These are phyloP conservation scores for Aspergillus pseudoterreus DNA, from an alignment of 2,329 filamentous ascomycete genomes.

Conservation along the genomic window DNA sequence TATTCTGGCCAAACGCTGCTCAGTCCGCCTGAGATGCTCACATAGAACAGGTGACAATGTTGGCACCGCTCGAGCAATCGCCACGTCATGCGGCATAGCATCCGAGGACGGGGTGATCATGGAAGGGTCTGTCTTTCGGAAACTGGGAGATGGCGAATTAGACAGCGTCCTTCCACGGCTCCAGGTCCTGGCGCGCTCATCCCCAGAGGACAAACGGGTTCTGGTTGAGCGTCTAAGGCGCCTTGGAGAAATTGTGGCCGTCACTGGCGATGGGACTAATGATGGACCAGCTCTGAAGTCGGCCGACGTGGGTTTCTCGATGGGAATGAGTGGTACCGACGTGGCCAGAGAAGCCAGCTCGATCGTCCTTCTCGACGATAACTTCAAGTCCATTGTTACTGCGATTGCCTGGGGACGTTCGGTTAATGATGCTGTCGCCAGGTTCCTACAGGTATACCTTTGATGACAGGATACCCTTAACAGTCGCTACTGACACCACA, in stretches of 20 bases:
- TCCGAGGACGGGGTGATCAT: background rate
- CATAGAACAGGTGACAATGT: background rate
- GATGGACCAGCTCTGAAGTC: background rate
- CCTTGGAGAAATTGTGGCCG: background rate
- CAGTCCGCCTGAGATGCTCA: background rate
- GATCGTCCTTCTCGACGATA: background rate
- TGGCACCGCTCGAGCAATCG: background rate
- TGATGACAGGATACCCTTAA: background rate
- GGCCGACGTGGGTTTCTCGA: background rate
- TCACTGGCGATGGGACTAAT: conserved; percentile 2
- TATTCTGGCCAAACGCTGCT: too few relatives aligned
- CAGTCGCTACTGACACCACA: background rate
- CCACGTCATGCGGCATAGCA: background rate
- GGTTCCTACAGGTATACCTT: background rate
- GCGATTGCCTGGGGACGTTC: background rate
- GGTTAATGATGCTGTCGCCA: background rate
- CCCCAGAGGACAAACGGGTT: background rate
- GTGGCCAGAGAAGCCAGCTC: background rate
- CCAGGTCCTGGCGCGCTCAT: background rate
- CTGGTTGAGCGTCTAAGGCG: background rate
- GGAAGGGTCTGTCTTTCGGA: background rate
- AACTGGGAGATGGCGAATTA: background rate
- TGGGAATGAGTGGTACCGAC: background rate
- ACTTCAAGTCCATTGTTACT: conserved; percentile 1
- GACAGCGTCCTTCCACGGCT: background rate